Conservation (phyloP, 1,284 basidiomycete genomes). For the Ceratobasidium papillatum region DNA sequence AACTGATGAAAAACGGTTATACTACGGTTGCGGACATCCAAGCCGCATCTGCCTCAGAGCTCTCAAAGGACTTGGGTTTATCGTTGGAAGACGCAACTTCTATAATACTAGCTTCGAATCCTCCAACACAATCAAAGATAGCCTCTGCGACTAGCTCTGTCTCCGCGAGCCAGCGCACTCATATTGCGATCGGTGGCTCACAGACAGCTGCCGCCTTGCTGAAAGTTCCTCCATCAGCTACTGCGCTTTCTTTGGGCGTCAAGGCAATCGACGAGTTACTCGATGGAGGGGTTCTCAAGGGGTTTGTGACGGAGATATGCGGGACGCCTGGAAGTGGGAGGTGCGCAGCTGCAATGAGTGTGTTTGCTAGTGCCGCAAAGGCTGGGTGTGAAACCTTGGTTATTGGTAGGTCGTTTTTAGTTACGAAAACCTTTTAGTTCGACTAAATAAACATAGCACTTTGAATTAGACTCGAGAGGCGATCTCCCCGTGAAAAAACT, state of each 20-base stretch:
- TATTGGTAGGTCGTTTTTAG: constrained; percentile 9
- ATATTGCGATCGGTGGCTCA: constrained; percentile 32
- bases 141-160: neutral
- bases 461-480: constrained; percentile 28
- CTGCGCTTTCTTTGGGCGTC: constrained; percentile 24
- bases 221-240: constrained; percentile 30
- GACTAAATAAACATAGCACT: neutral
- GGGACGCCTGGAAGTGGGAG: constrained; percentile 35
- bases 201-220: constrained; percentile 36
- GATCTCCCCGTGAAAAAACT: constrained; percentile 3
- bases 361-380: constrained; percentile 23
- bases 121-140: neutral
- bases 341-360: constrained; percentile 12
- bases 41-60: constrained; percentile 26
- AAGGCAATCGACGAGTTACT: constrained; percentile 33
- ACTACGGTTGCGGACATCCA: constrained; percentile 34
- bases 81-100: constrained; percentile 26
- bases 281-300: constrained; percentile 31
- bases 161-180: constrained; percentile 22
- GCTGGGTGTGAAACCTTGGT: constrained; percentile 16
- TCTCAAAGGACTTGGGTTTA: constrained; percentile 27
- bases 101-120: constrained; percentile 16
- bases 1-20: constrained; percentile 33
- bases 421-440: neutral
- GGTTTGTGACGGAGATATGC: constrained; percentile 24